These are phyloP conservation scores for Boletus sensibilis DNA, from an alignment of 768 basidiomycete species.

Conservation along the genomic window DNA sequence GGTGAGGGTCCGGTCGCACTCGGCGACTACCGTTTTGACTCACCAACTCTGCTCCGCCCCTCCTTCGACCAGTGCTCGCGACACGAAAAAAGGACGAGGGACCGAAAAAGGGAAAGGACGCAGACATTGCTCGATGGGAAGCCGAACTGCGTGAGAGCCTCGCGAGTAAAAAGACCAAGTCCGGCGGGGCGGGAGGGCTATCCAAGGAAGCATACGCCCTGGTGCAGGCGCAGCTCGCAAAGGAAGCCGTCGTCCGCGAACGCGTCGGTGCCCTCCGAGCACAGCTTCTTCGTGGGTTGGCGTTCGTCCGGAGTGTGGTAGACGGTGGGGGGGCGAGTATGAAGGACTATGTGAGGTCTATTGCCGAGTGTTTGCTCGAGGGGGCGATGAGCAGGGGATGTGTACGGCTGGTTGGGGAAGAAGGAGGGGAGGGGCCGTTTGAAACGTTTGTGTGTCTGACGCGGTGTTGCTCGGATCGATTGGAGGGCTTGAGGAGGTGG, in stretches of 20 bases:
- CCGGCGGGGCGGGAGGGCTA: slow-evolving; percentile 40
- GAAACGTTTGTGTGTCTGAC: slow-evolving; percentile 76
- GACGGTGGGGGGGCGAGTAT: slow-evolving; percentile 43
- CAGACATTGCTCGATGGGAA: slow-evolving; percentile 93
- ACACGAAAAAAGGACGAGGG: slow-evolving; percentile 51
- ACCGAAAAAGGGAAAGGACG: slow-evolving; percentile 76
- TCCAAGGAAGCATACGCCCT: slow-evolving; percentile 85
- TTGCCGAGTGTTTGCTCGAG: slow-evolving; percentile 61
- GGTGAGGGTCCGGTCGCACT: slow-evolving; percentile 41
- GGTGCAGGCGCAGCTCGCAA: slow-evolving; percentile 80
- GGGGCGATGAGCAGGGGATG: slow-evolving; percentile 59
- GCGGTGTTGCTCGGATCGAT: slow-evolving; percentile 66
- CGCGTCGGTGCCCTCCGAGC: slow-evolving; percentile 55
- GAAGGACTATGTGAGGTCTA: slow-evolving; percentile 50
- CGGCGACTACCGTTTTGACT: neutral
- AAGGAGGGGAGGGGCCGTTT: slow-evolving; percentile 43
- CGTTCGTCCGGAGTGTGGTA: slow-evolving; percentile 65
- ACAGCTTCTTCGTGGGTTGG: slow-evolving; percentile 63
- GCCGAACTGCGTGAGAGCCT: slow-evolving; percentile 85
- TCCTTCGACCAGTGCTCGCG: slow-evolving; percentile 52
- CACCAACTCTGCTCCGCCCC: too few relatives aligned
- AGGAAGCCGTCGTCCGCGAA: slow-evolving; percentile 68
- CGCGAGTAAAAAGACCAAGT: slow-evolving; percentile 66
- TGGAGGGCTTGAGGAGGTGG: slow-evolving; percentile 68
- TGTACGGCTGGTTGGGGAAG: slow-evolving; percentile 55